These are phyloP conservation scores for Rubia balearica DNA, from an alignment of 305 asterid species.

Conservation along the genomic window DNA sequence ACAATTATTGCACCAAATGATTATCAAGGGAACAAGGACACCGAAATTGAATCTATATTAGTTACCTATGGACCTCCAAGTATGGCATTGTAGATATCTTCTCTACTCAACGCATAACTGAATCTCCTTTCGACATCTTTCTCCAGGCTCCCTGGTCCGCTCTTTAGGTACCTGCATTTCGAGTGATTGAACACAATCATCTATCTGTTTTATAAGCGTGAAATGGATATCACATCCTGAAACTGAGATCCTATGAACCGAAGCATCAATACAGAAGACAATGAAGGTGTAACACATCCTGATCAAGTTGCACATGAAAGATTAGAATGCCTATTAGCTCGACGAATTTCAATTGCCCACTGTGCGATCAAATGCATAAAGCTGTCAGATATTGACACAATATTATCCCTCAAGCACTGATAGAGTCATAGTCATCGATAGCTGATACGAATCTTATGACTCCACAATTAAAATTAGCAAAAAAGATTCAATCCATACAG, in stretches of 20 bases:
- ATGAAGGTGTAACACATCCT: no score
- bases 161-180: constrained; percentile 71
- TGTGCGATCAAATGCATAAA: neutral
- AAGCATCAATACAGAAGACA: neutral
- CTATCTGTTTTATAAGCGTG: neutral
- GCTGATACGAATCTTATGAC: no score
- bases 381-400: no score
- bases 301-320: neutral
- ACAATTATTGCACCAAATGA: no score
- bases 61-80: constrained; percentile 80
- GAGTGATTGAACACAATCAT: neutral
- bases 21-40: no score
- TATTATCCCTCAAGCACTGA: no score
- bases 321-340: neutral
- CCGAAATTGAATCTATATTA: no score
- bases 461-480: no score
- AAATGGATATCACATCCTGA: neutral
- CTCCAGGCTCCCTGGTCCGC: constrained; percentile 74
- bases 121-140: constrained; percentile 90
- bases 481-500: no score
- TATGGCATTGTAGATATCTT: constrained; percentile 92
- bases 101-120: constrained; percentile 94
- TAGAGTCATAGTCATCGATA: no score
- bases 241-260: neutral
- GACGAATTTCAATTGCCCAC: neutral